phyloP scores from a whole-genome alignment of 176 grass and related monocot genomes.

The Eleusine indica region DNA sequence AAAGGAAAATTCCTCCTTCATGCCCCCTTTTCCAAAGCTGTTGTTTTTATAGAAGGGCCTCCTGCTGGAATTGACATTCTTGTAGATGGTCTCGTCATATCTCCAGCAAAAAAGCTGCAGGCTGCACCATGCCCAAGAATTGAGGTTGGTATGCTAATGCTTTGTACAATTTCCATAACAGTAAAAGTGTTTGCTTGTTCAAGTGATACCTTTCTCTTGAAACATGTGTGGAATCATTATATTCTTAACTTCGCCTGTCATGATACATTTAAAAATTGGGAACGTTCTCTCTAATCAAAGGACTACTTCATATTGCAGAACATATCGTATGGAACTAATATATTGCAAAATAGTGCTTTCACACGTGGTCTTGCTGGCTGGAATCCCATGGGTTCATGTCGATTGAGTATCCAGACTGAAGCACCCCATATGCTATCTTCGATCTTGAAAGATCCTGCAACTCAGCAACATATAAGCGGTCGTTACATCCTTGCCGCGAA shows the following conservation, averaged over 20 bases:
- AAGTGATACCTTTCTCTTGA: neutral
- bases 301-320: constrained; percentile 64
- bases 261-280: neutral
- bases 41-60: constrained; percentile 90
- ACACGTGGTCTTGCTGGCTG: constrained; percentile 66
- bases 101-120: constrained; percentile 55
- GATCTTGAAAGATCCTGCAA: constrained; percentile 35
- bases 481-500: constrained; percentile 63
- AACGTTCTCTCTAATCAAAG: constrained; percentile 10
- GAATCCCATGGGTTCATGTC: constrained; percentile 89
- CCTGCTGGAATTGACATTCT: constrained; percentile 88
- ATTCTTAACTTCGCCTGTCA: constrained; percentile 24
- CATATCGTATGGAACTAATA: constrained; percentile 55
- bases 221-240: neutral
- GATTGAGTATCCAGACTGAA: constrained; percentile 64
- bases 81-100: constrained; percentile 76
- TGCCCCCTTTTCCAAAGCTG: constrained; percentile 70
- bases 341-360: constrained; percentile 70
- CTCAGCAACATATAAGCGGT: constrained; percentile 50
- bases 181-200: neutral
- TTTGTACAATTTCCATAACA: constrained; percentile 14
- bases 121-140: constrained; percentile 58
- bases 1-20: constrained; percentile 85
- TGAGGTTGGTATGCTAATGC: constrained; percentile 56
- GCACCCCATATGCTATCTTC: constrained; percentile 56